A percentile compares a stretch with the other conserved stretches of the same genome.
Conservation (phyloP, 257 asterid genomes). For the Lithospermum erythrorhizon region DNA sequence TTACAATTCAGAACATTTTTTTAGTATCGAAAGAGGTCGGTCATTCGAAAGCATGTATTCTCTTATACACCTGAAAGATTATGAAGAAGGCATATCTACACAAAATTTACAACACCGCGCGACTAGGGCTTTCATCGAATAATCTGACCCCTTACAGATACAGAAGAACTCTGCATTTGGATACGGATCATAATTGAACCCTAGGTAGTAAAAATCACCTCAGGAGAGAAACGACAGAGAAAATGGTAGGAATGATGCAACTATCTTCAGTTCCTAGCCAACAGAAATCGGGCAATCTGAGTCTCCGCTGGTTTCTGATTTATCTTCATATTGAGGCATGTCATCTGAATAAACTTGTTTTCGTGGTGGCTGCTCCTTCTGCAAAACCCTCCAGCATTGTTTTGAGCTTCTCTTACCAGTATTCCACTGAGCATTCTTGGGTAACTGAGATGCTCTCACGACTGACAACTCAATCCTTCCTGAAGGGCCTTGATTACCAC, state of each 20-base stretch:
- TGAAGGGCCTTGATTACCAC: slow-evolving; percentile 19
- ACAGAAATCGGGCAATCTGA: slow-evolving; percentile 10
- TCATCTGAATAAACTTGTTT: slow-evolving; percentile 14
- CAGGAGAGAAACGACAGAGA: too few species aligned
- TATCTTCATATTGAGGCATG: slow-evolving; percentile 12
- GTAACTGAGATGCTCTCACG: slow-evolving; percentile 27
- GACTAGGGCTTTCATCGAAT: not conserved
- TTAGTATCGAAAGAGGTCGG: too few species aligned
- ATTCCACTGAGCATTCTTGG: slow-evolving; percentile 8
- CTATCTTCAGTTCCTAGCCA: slow-evolving; percentile 5
- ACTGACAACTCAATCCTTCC: slow-evolving; percentile 30
- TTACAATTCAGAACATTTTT: not conserved
- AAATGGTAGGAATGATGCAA: not conserved
- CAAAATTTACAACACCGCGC: not conserved
- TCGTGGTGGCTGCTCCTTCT: slow-evolving; percentile 9
- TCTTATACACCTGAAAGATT: not conserved
- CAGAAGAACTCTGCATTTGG: not conserved
- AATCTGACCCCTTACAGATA: not conserved
- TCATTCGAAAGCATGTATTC: not conserved
- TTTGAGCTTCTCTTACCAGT: slow-evolving; percentile 7
- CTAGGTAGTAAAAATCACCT: not conserved
- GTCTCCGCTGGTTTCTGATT: slow-evolving; percentile 14
- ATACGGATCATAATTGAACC: not conserved
- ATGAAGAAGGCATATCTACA: not conserved
- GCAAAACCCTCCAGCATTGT: slow-evolving; percentile 21